A percentile compares a stretch with the other conserved stretches of the same genome.
Evolutionary conservation across 768 basidiomycete genomes (phyloP).

Genomic region (Podaxis mareebaensis): DNA sequence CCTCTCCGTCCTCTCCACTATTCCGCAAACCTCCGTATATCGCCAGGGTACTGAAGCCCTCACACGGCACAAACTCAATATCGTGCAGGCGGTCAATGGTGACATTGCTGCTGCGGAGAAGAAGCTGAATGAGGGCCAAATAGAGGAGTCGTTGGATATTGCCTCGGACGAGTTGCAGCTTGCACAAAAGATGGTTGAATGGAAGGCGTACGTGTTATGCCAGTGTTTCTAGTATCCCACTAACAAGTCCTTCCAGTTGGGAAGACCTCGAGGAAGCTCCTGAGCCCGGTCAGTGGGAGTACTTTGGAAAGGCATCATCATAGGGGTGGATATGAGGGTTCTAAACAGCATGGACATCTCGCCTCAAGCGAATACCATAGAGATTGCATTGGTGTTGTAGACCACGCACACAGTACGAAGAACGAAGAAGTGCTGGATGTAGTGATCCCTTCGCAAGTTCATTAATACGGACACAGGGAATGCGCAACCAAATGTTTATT

Average conservation of each 20-base stretch:
- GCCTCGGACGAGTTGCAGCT: slow-evolving; percentile 82
- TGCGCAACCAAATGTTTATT: too few species aligned
- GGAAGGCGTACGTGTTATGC: slow-evolving; percentile 83
- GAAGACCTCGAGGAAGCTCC: slow-evolving; percentile 84
- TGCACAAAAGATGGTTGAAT: slow-evolving; percentile 83
- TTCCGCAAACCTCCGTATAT: slow-evolving; percentile 87
- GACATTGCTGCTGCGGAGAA: slow-evolving; percentile 70
- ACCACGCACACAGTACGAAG: neutral
- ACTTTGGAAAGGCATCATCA: slow-evolving; percentile 54
- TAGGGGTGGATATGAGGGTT: neutral
- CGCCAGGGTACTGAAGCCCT: slow-evolving; percentile 87
- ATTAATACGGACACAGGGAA: neutral
- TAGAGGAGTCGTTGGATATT: slow-evolving; percentile 82
- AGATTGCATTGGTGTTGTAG: neutral
- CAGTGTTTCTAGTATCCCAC: neutral
- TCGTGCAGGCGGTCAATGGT: slow-evolving; percentile 68
- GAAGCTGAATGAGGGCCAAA: slow-evolving; percentile 78
- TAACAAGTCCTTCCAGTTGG: slow-evolving; percentile 57
- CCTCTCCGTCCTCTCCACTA: slow-evolving; percentile 60
- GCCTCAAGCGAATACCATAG: neutral
- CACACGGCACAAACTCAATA: slow-evolving; percentile 74
- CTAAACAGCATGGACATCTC: neutral
- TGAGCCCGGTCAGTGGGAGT: slow-evolving; percentile 85
- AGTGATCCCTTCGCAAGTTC: neutral
- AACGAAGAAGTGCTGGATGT: neutral